Evolutionary conservation across 331 rosid genomes (phyloP).

Genomic region (Acacia concinna): DNA sequence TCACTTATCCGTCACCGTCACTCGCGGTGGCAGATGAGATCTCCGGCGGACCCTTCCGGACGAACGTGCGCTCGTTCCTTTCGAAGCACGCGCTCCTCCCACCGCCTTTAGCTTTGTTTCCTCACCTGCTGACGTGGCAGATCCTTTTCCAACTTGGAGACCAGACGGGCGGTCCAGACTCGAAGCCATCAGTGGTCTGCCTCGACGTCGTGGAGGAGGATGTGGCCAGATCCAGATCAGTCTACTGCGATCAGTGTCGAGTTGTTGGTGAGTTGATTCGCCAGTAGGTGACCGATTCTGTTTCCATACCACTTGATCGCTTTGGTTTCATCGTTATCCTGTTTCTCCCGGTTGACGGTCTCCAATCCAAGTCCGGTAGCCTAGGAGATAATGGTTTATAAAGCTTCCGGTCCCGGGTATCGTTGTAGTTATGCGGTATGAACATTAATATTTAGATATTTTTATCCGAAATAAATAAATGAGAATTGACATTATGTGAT

Average conservation of each 20-base stretch:
- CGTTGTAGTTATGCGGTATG: conserved; percentile 22
- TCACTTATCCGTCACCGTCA: conserved; percentile 53
- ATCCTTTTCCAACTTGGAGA: conserved; percentile 73
- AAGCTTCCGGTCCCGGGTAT: conserved; percentile 4
- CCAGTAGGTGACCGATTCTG: conserved; percentile 28
- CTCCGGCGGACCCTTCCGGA: conserved; percentile 64
- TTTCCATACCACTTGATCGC: conserved; percentile 20
- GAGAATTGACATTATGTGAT: neutral
- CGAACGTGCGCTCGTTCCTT: conserved; percentile 58
- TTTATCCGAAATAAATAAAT: neutral
- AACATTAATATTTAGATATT: neutral
- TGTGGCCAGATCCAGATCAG: conserved; percentile 85
- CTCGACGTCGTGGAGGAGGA: conserved; percentile 93
- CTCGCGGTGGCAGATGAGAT: conserved; percentile 27
- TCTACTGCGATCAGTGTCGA: conserved; percentile 95
- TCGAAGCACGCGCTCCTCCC: conserved; percentile 76
- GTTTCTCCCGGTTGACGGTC: conserved; percentile 44
- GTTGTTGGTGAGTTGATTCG: conserved; percentile 91
- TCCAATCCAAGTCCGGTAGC: neutral
- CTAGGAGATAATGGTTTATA: neutral
- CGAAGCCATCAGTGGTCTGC: conserved; percentile 55
- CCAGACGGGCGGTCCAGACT: conserved; percentile 43
- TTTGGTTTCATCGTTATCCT: conserved; percentile 42
- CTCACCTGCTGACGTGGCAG: conserved; percentile 89
- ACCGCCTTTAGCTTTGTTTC: conserved; percentile 81